These are phyloP conservation scores for Ceratobasidium sp. DNA, from an alignment of 1,284 basidiomycete genomes.

Conservation along the genomic window DNA sequence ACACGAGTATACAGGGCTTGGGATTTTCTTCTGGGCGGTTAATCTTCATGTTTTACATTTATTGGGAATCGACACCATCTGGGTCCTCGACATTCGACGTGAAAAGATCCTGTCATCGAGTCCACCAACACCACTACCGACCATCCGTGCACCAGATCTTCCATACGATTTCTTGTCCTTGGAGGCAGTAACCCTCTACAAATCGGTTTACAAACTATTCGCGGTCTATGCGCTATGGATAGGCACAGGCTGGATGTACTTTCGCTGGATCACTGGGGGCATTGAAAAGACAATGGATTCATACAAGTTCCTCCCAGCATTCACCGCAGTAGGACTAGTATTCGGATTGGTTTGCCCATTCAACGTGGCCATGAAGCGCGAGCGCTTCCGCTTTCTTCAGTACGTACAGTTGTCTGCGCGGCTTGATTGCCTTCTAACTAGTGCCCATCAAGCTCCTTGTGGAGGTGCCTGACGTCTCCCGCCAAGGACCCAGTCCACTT, in stretches of 20 bases:
- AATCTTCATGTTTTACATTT: slow-evolving; percentile 83
- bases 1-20: slow-evolving; percentile 55
- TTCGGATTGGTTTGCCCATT: slow-evolving; percentile 69
- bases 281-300: slow-evolving; percentile 67
- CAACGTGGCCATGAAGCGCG: slow-evolving; percentile 66
- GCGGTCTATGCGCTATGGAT: slow-evolving; percentile 64
- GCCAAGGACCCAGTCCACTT: slow-evolving; percentile 75
- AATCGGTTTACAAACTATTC: slow-evolving; percentile 72
- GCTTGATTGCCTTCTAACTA: slow-evolving; percentile 9
- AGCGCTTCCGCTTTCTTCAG: slow-evolving; percentile 77
- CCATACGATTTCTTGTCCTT: slow-evolving; percentile 41
- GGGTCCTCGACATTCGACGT: slow-evolving; percentile 67
- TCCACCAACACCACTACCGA: slow-evolving; percentile 21
- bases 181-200: slow-evolving; percentile 57
- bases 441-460: slow-evolving; percentile 59
- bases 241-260: slow-evolving; percentile 69
- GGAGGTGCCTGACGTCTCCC: slow-evolving; percentile 75
- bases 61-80: slow-evolving; percentile 75
- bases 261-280: slow-evolving; percentile 63
- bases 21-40: slow-evolving; percentile 80
- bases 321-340: slow-evolving; percentile 66
- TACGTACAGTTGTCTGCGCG: slow-evolving; percentile 51
- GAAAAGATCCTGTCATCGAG: slow-evolving; percentile 37
- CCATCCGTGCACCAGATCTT: slow-evolving; percentile 34
- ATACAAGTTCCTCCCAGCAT: slow-evolving; percentile 75